Conservation (phyloP, 2,329 filamentous ascomycete genomes). For the Pseudocercospora vitis region DNA sequence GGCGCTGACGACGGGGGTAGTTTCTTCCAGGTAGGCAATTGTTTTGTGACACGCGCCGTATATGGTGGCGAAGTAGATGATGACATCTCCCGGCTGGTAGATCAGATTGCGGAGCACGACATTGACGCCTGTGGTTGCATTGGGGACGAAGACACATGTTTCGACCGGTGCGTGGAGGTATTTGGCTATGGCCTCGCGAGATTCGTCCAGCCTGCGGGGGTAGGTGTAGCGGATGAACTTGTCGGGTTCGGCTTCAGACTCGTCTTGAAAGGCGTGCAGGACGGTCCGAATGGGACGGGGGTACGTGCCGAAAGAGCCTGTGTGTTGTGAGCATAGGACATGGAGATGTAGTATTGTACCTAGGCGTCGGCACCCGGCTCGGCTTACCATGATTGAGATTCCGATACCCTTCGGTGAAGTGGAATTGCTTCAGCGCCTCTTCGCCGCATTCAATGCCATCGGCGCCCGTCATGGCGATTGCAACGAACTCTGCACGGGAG, state of each 20-base stretch:
- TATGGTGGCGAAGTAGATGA: conserved; percentile 75
- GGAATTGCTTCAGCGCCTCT: conserved; percentile 62
- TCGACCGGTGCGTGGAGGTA: conserved; percentile 65
- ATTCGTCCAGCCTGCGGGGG: conserved; percentile 61
- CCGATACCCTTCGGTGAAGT: conserved; percentile 65
- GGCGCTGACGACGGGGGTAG: conserved; percentile 50
- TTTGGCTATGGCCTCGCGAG: conserved; percentile 63
- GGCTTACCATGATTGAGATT: conserved; percentile 75
- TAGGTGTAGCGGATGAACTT: conserved; percentile 71
- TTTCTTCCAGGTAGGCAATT: conserved; percentile 71
- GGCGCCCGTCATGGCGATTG: conserved; percentile 11
- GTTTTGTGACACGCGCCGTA: conserved; percentile 78
- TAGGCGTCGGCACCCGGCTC: too few relatives aligned
- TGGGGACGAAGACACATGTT: conserved; percentile 73
- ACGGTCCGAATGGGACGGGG: conserved; percentile 62
- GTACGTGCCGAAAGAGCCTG: conserved; percentile 77
- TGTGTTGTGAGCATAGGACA: too few relatives aligned
- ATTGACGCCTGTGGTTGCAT: conserved; percentile 77
- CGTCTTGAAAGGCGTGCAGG: conserved; percentile 65
- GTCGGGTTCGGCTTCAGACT: conserved; percentile 69
- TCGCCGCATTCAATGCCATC: conserved; percentile 35
- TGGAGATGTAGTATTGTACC: too few relatives aligned
- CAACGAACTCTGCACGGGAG: not conserved
- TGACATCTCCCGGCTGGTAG: conserved; percentile 70
- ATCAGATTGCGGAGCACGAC: conserved; percentile 73